Conservation (phyloP, 2,329 filamentous ascomycete species). For the Neopestalotiopsis clavispora region DNA sequence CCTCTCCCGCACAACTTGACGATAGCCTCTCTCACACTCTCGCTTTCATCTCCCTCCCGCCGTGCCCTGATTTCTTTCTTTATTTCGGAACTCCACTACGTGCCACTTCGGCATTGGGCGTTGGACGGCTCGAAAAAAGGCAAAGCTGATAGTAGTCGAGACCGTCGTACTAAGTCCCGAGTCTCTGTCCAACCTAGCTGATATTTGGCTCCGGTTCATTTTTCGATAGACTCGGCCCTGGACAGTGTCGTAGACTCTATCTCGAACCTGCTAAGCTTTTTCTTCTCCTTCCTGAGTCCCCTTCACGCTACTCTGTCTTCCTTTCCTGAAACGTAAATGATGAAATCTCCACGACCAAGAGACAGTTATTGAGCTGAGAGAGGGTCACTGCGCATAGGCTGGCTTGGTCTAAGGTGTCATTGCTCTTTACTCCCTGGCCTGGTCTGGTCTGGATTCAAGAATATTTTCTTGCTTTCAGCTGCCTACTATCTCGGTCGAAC, state of each 20-base stretch:
- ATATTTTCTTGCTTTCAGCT: not conserved
- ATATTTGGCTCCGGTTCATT: not conserved
- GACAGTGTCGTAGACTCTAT: not conserved
- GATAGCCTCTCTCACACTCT: too few relatives aligned
- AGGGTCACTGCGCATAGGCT: not conserved
- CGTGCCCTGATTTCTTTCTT: not conserved
- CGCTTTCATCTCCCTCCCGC: too few relatives aligned
- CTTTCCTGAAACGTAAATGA: conserved; percentile 2
- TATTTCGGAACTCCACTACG: not conserved
- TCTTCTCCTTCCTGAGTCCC: not conserved
- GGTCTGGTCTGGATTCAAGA: not conserved
- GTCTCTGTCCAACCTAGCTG: not conserved
- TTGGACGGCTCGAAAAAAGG: not conserved
- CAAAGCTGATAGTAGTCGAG: not conserved
- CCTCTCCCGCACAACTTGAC: not conserved
- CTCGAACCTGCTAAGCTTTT: not conserved
- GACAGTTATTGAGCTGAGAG: not conserved
- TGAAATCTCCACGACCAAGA: not conserved
- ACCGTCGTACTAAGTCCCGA: not conserved
- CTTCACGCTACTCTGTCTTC: not conserved
- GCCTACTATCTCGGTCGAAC: not conserved
- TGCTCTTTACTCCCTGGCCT: not conserved
- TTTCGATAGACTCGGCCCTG: not conserved
- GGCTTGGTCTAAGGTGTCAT: not conserved
- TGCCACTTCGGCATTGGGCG: not conserved